These are phyloP conservation scores for Noccaea caerulescens DNA, from an alignment of 345 rosid species.

Conservation along the genomic window DNA sequence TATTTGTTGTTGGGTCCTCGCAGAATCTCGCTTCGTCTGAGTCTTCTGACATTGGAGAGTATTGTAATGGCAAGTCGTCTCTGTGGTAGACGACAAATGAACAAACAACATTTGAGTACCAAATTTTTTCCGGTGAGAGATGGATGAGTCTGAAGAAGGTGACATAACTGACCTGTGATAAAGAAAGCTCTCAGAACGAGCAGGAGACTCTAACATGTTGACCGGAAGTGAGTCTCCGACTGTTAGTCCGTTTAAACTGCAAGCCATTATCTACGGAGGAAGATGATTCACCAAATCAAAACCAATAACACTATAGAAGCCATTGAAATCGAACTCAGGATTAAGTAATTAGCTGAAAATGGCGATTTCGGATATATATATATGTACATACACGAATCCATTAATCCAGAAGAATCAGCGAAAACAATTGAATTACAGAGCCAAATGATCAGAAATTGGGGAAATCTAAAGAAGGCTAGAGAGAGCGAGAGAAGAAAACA, in stretches of 20 bases:
- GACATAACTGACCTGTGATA: slow-evolving; percentile 38
- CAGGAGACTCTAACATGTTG: slow-evolving; percentile 83
- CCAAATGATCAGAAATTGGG: neutral
- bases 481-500: neutral
- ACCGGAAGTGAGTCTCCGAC: slow-evolving; percentile 89
- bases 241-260: slow-evolving; percentile 88
- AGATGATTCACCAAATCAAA: neutral
- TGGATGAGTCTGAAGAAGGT: neutral
- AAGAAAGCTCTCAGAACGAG: slow-evolving; percentile 62
- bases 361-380: neutral
- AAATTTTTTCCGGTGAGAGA: too few species aligned
- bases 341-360: neutral
- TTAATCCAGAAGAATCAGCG: too few species aligned
- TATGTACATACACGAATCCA: too few species aligned
- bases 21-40: slow-evolving; percentile 71
- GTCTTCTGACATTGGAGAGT: slow-evolving; percentile 97
- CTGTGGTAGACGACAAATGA: slow-evolving; percentile 44
- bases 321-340: neutral
- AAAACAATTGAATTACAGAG: slow-evolving; percentile 4
- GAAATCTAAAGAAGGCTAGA: neutral
- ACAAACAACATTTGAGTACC: neutral
- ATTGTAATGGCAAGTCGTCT: slow-evolving; percentile 84
- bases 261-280: slow-evolving; percentile 83
- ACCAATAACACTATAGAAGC: neutral
- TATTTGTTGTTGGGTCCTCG: slow-evolving; percentile 50